Base-by-base conservation (phyloP, 306 rosid genomes). In the Cicer chorassanicum region DNA sequence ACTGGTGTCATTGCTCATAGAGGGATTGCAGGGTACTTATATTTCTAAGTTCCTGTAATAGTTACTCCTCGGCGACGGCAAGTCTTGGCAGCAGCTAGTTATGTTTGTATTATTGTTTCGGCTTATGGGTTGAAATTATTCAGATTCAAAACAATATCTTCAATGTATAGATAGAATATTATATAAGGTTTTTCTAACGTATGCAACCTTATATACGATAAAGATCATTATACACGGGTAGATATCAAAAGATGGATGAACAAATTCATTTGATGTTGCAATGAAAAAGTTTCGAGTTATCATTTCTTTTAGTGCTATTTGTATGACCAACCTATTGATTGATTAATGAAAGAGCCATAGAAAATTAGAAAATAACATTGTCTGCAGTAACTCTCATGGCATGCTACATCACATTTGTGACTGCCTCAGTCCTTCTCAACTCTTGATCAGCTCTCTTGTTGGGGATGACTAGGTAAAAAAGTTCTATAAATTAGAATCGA, bases 151-250 rank as follows among this genome's bases (percentile, higher is more conserved):
- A 42, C 69, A 73, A 67, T 10, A 66, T 46, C 66, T 49, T 48
- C 18, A 45, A 18, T 71, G 87, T 80, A 80, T 62, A 83, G 78
- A 70, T 66, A 63, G 38, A 74, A 34, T 67, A 50, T 34, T 78
- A 56, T 67, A 62, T 12, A 13, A 4, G 41, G 18, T 34, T 12
- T 60, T 34, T 12, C 19, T 60, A 13, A 56, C 36, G 2, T 57
- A 14, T 24, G 29, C 66, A 34, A 34, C 36, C 66, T 55, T 19
- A 13, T 34, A 55, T 12, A 16, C 0, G 13, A 19, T 55, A 18
- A 55, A 18, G 6, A 4, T 3, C 6, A 2, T 18, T 18, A 55
- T 65, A 53, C 65, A 59, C 50, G 68, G 46, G 34, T 61, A 82
- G 82, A 46, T 76, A 63, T 29, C 43, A 61, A 61, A 61, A 49